Base-by-base conservation (phyloP, 2,329 filamentous ascomycete species). In the Colletotrichum higginsianum region DNA sequence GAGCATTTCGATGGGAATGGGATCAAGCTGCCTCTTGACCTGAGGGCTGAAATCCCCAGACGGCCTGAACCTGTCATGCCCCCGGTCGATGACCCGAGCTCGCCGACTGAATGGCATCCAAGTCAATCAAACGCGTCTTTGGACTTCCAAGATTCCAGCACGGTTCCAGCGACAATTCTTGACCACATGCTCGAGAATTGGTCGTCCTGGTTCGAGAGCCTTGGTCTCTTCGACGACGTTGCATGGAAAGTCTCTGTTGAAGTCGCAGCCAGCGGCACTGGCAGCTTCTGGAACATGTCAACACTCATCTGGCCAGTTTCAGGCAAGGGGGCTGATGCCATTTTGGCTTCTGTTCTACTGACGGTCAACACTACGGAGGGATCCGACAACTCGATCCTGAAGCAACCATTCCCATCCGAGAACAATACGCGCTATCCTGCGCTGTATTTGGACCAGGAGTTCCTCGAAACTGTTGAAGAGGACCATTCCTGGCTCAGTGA, bases 281-380 rank as follows among this genome's bases (percentile, higher is more conserved):
- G n/a, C 9, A 2, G 18, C 12, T 68, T 68, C 35, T 68, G 66
- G 66, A 16, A 44, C 13, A 9, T 52, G 5, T 30, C 38, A 3
- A 6, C 44, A 16, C 47, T 60, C 9, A n/a, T 13, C 9, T 77
- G 18, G 71, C 76, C 6, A 63, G 63, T 1, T 74, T 76, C 15
- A 23, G 44, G 60, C 18, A 42, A 21, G 15, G 21, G 21, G 2
- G 49, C 44, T 9, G 67, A 70, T 21, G 55, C 50, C 13, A 30
- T 47, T 4, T 2, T 42, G 2, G 49, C 49, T 5, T 49, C 67
- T 7, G 26, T 61, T 40, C 18, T 70, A 7, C 67, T 70, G 26
- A n/a, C 35, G 26, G 26, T 61, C 67, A 70, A 61, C 55, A 61
- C 62, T 4, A 21, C 16, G 11, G 18, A 66, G 2, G 62, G 67